Percentiles rank a stretch among this genome's conserved stretches.
phyloP scores from a whole-genome alignment of 805 yeast genomes.

The Ogataea siamensis region DNA sequence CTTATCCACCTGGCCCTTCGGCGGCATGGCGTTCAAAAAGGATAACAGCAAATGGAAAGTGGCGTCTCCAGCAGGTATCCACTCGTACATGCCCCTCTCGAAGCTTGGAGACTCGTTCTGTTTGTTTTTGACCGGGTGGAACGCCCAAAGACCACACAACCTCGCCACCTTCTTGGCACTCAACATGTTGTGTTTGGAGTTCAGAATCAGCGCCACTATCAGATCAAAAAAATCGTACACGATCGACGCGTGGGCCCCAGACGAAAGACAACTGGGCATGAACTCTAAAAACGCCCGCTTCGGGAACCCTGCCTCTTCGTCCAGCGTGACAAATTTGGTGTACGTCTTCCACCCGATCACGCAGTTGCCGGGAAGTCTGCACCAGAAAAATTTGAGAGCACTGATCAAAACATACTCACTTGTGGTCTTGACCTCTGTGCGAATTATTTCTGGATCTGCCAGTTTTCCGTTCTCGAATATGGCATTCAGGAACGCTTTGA shows the following conservation, averaged over 20 bases:
- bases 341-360: constrained; percentile 87
- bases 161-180: constrained; percentile 78
- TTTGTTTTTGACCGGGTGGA: constrained; percentile 37
- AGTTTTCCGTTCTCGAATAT: constrained; percentile 57
- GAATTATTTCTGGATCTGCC: constrained; percentile 39
- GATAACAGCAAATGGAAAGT: constrained; percentile 76
- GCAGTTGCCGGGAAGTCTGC: constrained; percentile 74
- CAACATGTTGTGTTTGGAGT: constrained; percentile 73
- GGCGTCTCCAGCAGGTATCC: constrained; percentile 84
- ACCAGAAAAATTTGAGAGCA: constrained; percentile 82
- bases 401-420: constrained; percentile 73
- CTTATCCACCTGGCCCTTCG: constrained; percentile 50
- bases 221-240: constrained; percentile 86
- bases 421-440: constrained; percentile 44
- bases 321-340: constrained; percentile 62
- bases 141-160: constrained; percentile 89
- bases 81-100: constrained; percentile 67
- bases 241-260: constrained; percentile 86
- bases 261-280: constrained; percentile 80
- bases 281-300: constrained; percentile 71
- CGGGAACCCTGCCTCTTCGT: constrained; percentile 64
- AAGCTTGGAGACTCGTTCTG: constrained; percentile 45
- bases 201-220: constrained; percentile 71
- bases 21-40: constrained; percentile 74
- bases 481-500: constrained; percentile 53